Base-by-base conservation (phyloP, 495 filamentous ascomycete species). In the Hypoxylon fuscum region DNA sequence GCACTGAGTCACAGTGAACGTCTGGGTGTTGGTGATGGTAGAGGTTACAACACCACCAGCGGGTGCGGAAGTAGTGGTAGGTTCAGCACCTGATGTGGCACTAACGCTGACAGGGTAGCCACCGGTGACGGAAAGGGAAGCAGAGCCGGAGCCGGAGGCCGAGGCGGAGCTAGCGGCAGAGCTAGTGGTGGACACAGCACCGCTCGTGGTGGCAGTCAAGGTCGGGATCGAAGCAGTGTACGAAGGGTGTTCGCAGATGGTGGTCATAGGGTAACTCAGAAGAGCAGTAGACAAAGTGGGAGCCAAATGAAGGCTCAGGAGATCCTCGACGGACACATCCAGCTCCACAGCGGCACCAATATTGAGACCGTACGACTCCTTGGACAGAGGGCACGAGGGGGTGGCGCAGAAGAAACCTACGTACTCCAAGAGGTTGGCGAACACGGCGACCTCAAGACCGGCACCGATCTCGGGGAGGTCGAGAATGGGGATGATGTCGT, bases 381-480 rank as follows among this genome's bases (percentile, higher is more conserved):
- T 68, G 17, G 64, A 60, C 9, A 72, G 61, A 41, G 69, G 69
- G 54, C 69, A 72, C 12, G 50, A 14, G 1, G 66, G 63, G n/a
- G 66, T 64, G 11, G 56, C 63, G 42, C 69, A 72, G 55, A 79
- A 68, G 31, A 74, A 72, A 59, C 74, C 77, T 27, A 72, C 66
- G 43, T 76, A 79, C 54, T 78, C 74, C 35, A 77, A 65, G 5
- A 79, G 63, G 51, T 79, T 74, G 49, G 71, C 74, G 52, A 70
- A 75, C 45, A 77, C 72, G 23, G 74, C 73, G 18, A 78, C 65
- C 53, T 75, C 72, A 6, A 77, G 69, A 59, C 73, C 71, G 27
- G 75, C 74, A 34, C 75, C 74, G 35, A 77, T 71, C n/a, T 61
- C 42, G 22, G 69, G 69, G 5, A 72, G 48, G 32, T 69, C 31